A percentile compares a stretch with the other conserved stretches of the same genome.
These are phyloP conservation scores for Dillenia suffruticosa DNA, from an alignment of 164 flowering plant genomes.

Conservation along the genomic window DNA sequence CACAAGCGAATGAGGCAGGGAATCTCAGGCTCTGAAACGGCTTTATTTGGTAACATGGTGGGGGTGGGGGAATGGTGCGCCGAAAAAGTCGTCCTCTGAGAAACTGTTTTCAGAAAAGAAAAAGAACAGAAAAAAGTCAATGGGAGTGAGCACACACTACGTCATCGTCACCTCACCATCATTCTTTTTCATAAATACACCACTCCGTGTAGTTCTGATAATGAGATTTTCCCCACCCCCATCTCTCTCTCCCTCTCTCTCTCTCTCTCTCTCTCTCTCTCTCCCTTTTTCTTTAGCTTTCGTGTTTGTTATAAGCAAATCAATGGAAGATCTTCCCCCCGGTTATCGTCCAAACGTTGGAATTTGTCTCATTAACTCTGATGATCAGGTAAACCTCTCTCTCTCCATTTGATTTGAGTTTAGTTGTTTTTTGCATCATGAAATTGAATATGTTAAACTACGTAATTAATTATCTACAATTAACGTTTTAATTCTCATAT, in stretches of 20 bases:
- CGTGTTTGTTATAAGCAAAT: not conserved
- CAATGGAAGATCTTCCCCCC: conserved; percentile 77
- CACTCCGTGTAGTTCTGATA: not conserved
- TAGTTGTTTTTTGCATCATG: not conserved
- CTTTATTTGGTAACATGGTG: too few species aligned
- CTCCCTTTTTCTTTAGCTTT: not conserved
- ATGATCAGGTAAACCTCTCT: conserved; percentile 40
- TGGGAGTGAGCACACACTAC: not conserved
- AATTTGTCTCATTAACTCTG: conserved; percentile 80
- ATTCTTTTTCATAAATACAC: too few species aligned
- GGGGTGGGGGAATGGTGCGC: too few species aligned
- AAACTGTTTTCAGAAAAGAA: too few species aligned
- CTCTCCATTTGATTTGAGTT: not conserved
- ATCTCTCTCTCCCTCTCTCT: conserved; percentile 9
- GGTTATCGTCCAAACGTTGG: conserved; percentile 97
- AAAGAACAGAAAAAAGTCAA: too few species aligned
- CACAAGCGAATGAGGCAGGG: too few species aligned
- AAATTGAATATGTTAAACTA: not conserved
- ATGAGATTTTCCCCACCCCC: not conserved
- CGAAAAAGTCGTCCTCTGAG: too few species aligned
- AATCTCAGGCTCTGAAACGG: too few species aligned
- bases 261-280: conserved; percentile 6
- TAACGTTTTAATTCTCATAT: not conserved
- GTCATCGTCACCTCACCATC: conserved; percentile 11
- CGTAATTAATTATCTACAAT: not conserved